Percentiles rank a stretch among this genome's conserved stretches.
Conservation (phyloP, 768 basidiomycete genomes). For the Lentinula sp. region DNA sequence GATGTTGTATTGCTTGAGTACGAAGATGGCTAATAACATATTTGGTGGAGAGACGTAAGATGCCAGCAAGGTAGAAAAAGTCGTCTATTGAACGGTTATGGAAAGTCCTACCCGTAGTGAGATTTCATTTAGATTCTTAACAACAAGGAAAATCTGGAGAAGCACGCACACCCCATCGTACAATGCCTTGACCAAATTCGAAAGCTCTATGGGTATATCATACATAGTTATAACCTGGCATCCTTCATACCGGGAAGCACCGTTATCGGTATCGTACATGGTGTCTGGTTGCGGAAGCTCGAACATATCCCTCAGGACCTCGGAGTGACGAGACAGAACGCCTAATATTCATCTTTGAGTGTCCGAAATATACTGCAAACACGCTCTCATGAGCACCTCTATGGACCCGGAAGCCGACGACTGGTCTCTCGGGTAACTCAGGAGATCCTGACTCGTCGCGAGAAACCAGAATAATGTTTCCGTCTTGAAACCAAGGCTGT, state of each 20-base stretch:
- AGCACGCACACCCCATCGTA: slow-evolving; percentile 51
- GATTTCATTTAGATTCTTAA: neutral
- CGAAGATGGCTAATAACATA: slow-evolving; percentile 52
- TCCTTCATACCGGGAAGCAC: slow-evolving; percentile 22
- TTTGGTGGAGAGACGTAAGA: slow-evolving; percentile 54
- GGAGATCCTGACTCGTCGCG: slow-evolving; percentile 20
- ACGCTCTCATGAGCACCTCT: slow-evolving; percentile 20
- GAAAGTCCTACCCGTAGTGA: slow-evolving; percentile 24
- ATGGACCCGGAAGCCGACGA: slow-evolving; percentile 47
- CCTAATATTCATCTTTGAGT: neutral
- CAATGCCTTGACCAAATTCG: slow-evolving; percentile 43
- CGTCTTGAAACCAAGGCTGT: slow-evolving; percentile 57
- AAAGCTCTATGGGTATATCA: slow-evolving; percentile 43
- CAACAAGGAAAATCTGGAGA: neutral
- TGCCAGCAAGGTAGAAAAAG: slow-evolving; percentile 51
- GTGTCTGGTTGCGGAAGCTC: slow-evolving; percentile 35
- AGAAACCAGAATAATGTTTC: slow-evolving; percentile 48
- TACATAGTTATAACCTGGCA: slow-evolving; percentile 50
- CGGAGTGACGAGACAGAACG: slow-evolving; percentile 46
- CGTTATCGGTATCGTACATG: slow-evolving; percentile 21
- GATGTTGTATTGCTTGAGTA: slow-evolving; percentile 40
- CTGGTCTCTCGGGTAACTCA: slow-evolving; percentile 12
- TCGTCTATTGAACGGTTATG: slow-evolving; percentile 36
- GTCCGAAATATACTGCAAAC: neutral
- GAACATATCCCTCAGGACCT: slow-evolving; percentile 52